These are phyloP conservation scores for Aspergillus steynii DNA, from an alignment of 495 filamentous ascomycete genomes.

Conservation along the genomic window DNA sequence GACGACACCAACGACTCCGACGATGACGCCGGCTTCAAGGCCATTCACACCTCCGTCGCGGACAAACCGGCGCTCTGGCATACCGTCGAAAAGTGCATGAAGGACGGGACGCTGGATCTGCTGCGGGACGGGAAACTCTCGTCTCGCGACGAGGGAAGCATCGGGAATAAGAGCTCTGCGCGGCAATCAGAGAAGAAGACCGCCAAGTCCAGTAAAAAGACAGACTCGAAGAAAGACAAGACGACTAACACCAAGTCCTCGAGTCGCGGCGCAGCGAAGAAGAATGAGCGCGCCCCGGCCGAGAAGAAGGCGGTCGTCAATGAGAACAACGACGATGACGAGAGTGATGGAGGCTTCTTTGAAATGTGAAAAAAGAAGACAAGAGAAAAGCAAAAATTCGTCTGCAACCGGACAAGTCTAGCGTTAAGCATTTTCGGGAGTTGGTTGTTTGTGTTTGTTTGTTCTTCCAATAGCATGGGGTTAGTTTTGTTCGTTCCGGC, in stretches of 20 bases:
- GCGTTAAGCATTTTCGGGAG: constrained; percentile 28
- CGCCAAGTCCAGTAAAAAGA: constrained; percentile 12
- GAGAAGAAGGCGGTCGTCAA: constrained; percentile 15
- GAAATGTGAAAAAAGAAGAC: constrained; percentile 27
- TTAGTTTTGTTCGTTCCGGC: constrained; percentile 6
- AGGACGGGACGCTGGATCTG: constrained; percentile 61
- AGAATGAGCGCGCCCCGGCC: constrained; percentile 10
- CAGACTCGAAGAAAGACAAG: constrained; percentile 15
- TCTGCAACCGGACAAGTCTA: background rate
- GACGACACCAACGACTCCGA: constrained; percentile 13
- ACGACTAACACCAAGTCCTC: constrained; percentile 19
- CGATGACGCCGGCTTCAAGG: constrained; percentile 8
- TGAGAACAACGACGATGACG: constrained; percentile 36
- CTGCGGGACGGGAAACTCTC: constrained; percentile 53
- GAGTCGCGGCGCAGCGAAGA: constrained; percentile 14
- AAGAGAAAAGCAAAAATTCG: background rate
- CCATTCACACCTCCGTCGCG: constrained; percentile 16
- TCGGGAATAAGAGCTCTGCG: constrained; percentile 15
- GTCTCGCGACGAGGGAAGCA: constrained; percentile 4
- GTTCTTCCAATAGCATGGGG: background rate
- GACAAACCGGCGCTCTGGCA: constrained; percentile 66
- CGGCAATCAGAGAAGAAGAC: constrained; percentile 15
- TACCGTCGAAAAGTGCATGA: constrained; percentile 66
- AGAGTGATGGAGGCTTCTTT: constrained; percentile 61
- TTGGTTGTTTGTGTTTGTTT: constrained; percentile 1